Percentiles rank a stretch among this genome's conserved stretches.
Evolutionary conservation across 2,329 filamentous ascomycete genomes (phyloP).

Genomic region (Botrytis aclada): DNA sequence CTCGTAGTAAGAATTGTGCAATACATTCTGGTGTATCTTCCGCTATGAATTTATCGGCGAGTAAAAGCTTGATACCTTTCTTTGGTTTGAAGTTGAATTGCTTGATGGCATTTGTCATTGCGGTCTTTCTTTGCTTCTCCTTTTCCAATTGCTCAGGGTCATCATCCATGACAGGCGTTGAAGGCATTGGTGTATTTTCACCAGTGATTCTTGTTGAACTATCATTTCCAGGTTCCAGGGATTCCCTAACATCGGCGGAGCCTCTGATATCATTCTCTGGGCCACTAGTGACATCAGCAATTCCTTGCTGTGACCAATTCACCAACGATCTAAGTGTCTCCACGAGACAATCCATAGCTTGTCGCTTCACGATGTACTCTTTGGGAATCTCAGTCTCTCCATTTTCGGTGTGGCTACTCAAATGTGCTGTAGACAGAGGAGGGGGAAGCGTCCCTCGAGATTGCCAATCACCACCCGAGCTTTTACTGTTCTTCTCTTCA

Average conservation of each 20-base stretch:
- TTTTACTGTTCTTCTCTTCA: constrained; percentile 66
- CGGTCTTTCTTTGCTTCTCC: constrained; percentile 91
- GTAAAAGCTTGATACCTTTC: constrained; percentile 77
- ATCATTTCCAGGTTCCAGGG: constrained; percentile 69
- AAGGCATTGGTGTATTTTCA: constrained; percentile 54
- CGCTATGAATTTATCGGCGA: constrained; percentile 83
- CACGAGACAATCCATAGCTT: constrained; percentile 83
- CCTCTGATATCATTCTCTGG: constrained; percentile 51
- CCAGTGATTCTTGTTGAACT: constrained; percentile 59
- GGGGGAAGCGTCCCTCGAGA: constrained; percentile 81
- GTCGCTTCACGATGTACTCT: constrained; percentile 88
- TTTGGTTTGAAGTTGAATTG: constrained; percentile 99
- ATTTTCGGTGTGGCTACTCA: constrained; percentile 49
- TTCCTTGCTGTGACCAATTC: constrained; percentile 74
- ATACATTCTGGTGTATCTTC: constrained; percentile 78
- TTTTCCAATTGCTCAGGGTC: constrained; percentile 93
- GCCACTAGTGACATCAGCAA: constrained; percentile 57
- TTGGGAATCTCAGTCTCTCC: constrained; percentile 71
- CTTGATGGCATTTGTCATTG: constrained; percentile 79
- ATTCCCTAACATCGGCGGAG: constrained; percentile 62
- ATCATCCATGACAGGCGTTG: constrained; percentile 73
- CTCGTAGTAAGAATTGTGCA: constrained; percentile 74
- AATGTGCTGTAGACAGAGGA: constrained; percentile 59
- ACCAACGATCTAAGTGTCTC: constrained; percentile 86
- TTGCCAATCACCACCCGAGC: constrained; percentile 74